phyloP scores from a whole-genome alignment of 371 early-diverging fungal species.

The Apophysomyces sp. region DNA sequence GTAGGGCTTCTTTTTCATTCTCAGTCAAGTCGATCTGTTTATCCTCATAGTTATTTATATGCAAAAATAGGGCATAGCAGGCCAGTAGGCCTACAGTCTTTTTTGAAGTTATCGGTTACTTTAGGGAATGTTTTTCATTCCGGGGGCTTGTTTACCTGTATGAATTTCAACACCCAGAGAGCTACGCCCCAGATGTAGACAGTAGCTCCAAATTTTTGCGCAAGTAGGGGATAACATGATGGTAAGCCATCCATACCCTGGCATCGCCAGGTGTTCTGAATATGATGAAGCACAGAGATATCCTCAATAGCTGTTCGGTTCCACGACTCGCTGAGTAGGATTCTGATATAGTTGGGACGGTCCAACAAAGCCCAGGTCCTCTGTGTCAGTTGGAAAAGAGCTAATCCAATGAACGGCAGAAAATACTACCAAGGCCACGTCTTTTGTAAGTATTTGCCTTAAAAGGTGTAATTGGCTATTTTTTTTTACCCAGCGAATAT shows the following conservation, averaged over 20 bases:
- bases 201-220: conserved; percentile 7
- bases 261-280: conserved; percentile 8
- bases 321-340: conserved; percentile 11
- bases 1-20: background rate
- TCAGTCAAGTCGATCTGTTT: background rate
- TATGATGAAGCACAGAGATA: background rate
- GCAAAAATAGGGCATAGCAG: conserved; percentile 7
- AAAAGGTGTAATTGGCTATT: background rate
- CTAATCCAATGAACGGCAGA: conserved; percentile 8
- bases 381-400: conserved; percentile 1
- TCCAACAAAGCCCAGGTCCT: conserved; percentile 4
- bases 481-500: conserved; percentile 17
- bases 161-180: conserved; percentile 13
- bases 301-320: background rate
- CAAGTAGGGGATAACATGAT: conserved; percentile 7
- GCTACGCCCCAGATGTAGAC: conserved; percentile 16
- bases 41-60: background rate
- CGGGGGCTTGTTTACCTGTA: conserved; percentile 9
- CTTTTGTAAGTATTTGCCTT: conserved; percentile 4
- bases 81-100: conserved; percentile 9
- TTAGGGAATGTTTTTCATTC: background rate
- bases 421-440: conserved; percentile 11
- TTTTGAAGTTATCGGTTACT: background rate
- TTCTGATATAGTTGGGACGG: background rate
- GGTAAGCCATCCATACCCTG: background rate